These are phyloP conservation scores for Arachis monticola DNA, from an alignment of 331 rosid genomes.

Conservation along the genomic window DNA sequence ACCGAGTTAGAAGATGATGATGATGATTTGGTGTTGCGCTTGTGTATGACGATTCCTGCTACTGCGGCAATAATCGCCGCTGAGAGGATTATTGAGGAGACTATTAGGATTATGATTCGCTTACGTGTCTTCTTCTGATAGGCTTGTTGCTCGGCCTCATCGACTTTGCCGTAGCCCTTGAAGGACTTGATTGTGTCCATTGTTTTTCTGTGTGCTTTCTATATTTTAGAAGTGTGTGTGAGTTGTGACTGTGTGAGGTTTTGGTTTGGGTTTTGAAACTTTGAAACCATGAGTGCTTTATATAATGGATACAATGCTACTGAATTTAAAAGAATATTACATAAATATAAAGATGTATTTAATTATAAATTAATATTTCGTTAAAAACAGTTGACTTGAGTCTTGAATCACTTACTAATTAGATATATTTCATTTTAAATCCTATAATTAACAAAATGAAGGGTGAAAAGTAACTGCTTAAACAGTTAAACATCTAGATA, in stretches of 20 bases:
- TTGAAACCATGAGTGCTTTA: not conserved
- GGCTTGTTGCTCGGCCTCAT: conserved; percentile 65
- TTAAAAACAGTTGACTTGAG: too few relatives aligned
- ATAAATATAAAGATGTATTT: too few relatives aligned
- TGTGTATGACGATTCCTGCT: conserved; percentile 56
- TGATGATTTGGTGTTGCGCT: conserved; percentile 48
- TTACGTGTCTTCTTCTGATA: conserved; percentile 60
- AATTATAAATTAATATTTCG: too few relatives aligned
- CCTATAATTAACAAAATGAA: too few relatives aligned
- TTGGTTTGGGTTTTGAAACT: not conserved
- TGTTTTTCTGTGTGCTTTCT: too few relatives aligned
- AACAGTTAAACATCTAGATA: too few relatives aligned
- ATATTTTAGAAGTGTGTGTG: not conserved
- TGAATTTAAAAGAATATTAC: too few relatives aligned
- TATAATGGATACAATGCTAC: too few relatives aligned
- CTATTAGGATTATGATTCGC: conserved; percentile 51
- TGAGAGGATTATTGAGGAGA: conserved; percentile 53
- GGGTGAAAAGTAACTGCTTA: too few relatives aligned
- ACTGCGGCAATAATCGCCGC: conserved; percentile 58
- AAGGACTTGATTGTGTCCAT: conserved; percentile 71
- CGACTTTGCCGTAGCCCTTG: conserved; percentile 73
- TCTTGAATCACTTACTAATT: too few relatives aligned
- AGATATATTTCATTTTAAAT: too few relatives aligned
- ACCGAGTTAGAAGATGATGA: conserved; percentile 36
- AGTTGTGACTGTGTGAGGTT: not conserved